Evolutionary conservation across 2,329 filamentous ascomycete genomes (phyloP).

Genomic region (Monosporascus ibericus): DNA sequence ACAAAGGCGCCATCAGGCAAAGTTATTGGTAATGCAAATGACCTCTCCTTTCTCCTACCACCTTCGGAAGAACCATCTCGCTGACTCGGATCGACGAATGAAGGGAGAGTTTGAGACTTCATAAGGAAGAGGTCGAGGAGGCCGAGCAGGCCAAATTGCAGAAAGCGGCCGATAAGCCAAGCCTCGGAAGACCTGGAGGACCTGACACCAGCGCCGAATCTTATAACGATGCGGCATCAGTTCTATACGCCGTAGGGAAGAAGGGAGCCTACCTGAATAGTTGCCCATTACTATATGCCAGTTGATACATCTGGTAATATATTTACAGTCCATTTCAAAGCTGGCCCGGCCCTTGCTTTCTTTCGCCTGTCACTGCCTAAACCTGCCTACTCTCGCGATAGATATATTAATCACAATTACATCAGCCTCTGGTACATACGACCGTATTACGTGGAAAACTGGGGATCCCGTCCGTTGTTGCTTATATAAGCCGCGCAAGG

Average conservation of each 20-base stretch:
- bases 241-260: background rate
- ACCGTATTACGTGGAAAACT: too few relatives aligned
- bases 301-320: background rate
- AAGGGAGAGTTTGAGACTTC: background rate
- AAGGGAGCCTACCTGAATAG: background rate
- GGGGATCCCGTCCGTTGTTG: too few relatives aligned
- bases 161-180: background rate
- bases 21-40: slow-evolving; percentile 8
- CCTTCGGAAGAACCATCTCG: too few relatives aligned
- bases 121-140: background rate
- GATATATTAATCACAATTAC: too few relatives aligned
- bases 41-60: too few relatives aligned
- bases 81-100: background rate
- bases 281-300: background rate
- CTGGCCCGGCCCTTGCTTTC: too few relatives aligned
- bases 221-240: background rate
- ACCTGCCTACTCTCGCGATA: too few relatives aligned
- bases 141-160: background rate
- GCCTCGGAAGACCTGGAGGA: background rate
- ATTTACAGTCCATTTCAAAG: background rate
- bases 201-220: background rate
- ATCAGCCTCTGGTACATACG: too few relatives aligned
- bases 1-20: slow-evolving; percentile 1
- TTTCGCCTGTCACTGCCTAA: too few relatives aligned
- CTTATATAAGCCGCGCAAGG: too few relatives aligned